Evolutionary conservation across 768 basidiomycete species (phyloP), one percentile per base, ranked within the genome.

Genomic region (Leccinum disarticulatum): DNA sequence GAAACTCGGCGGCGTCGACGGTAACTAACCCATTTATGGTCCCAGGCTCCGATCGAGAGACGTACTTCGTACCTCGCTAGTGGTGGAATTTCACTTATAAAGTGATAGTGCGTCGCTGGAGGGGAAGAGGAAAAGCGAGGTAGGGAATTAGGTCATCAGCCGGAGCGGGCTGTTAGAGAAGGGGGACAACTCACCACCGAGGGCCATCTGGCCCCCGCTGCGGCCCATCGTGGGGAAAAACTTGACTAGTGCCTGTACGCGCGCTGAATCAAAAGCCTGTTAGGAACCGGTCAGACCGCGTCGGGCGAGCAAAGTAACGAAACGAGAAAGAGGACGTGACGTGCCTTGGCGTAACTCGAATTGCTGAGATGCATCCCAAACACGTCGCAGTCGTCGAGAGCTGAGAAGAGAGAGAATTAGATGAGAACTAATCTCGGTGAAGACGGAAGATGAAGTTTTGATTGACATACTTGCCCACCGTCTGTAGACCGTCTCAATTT

Each of bases 311-410:
- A 41, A n/a, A 41, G 33, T 6, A 11, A 19, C 22, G 22, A 48
- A 14, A 48, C 0, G 25, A 25, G 13, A 48, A 14, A 28, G 15
- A 28, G 19, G 47, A 15, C 0, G 41, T 41, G 19, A 65, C 75
- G 15, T 58, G 83, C 87, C 79, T 90, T 91, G 4, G 88, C 82
- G 62, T 93, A 93, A 55, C 84, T 87, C 0, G 90, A 91, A 67
- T 93, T 93, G 70, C 88, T 91, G 59, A 93, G 77, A 67, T 93
- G 91, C 69, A 67, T 89, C 84, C 66, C 86, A 86, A 71, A 72
- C 52, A 62, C 22, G 54, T 93, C 91, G 47, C 81, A 80, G 48
- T 92, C 91, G 62, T 92, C 90, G 7, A 86, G 64, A 57, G 79
- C 88, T 88, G 56, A n/a, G 53, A 14, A 48, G 35, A 54, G 19